Conservation (phyloP, 2,329 filamentous ascomycete species). For the Orbilia brochopaga region DNA sequence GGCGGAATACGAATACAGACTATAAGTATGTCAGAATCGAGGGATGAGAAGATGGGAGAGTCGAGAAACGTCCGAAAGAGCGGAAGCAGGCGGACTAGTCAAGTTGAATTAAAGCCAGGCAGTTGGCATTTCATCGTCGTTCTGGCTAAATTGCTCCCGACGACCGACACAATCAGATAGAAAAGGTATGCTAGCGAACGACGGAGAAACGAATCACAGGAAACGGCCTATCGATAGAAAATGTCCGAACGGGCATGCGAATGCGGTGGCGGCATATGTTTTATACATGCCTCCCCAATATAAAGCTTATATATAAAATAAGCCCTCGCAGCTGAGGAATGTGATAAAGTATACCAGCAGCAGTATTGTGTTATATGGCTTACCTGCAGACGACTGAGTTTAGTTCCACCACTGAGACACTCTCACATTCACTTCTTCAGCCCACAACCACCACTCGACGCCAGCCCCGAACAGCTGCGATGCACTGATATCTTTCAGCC, state of each 20-base stretch:
- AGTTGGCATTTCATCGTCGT: too few species aligned
- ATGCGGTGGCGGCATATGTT: neutral
- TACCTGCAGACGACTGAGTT: neutral
- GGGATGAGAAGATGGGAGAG: neutral
- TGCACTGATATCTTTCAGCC: too few species aligned
- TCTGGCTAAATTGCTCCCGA: constrained; percentile 3
- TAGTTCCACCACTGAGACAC: neutral
- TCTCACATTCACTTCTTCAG: neutral
- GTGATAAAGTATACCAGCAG: too few species aligned
- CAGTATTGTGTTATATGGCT: too few species aligned
- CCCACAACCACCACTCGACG: too few species aligned
- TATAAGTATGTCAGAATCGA: neutral
- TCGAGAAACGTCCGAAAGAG: too few species aligned
- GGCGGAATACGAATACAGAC: too few species aligned
- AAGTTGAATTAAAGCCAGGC: too few species aligned
- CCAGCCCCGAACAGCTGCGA: too few species aligned
- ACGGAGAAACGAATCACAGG: neutral
- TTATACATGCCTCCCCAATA: too few species aligned
- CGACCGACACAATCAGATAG: neutral
- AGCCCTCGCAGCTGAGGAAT: neutral
- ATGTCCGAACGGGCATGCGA: constrained; percentile 7
- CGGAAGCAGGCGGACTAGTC: neutral
- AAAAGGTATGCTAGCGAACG: neutral
- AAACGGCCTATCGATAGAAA: neutral
- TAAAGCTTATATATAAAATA: neutral